Evolutionary conservation across 192 early-diverging fungal species (phyloP).

Genomic region (Jimgerdemannia lactiflua): DNA sequence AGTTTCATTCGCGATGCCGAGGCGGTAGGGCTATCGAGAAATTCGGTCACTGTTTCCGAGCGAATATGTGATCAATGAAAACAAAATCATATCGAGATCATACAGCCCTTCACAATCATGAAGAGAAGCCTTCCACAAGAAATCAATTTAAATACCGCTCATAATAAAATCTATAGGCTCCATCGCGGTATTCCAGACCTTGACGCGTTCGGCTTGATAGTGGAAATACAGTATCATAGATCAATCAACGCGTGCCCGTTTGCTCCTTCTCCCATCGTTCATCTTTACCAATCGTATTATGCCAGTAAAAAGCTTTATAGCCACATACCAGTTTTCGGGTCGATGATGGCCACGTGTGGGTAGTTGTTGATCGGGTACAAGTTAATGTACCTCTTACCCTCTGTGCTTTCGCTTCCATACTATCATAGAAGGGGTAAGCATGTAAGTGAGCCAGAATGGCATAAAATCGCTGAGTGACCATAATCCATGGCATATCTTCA

Average conservation of each 20-base stretch:
- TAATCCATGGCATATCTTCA: neutral
- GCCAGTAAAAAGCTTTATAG: neutral
- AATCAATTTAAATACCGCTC: constrained; percentile 45
- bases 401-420: constrained; percentile 57
- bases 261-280: neutral
- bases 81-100: neutral
- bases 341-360: constrained; percentile 87
- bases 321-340: constrained; percentile 76
- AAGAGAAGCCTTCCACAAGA: neutral
- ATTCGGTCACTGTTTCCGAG: constrained; percentile 49
- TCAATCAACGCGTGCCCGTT: neutral
- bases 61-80: constrained; percentile 14
- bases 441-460: no score
- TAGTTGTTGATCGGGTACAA: constrained; percentile 71
- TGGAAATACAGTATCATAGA: neutral
- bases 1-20: constrained; percentile 16
- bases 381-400: constrained; percentile 66
- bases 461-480: neutral
- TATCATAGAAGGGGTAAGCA: constrained; percentile 12
- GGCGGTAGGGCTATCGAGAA: constrained; percentile 39
- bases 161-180: constrained; percentile 67
- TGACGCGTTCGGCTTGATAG: constrained; percentile 71
- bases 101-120: neutral
- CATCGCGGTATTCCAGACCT: constrained; percentile 57
- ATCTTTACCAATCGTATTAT: neutral